Conservation (phyloP, 768 basidiomycete species). For the Termitomyces sp. region DNA sequence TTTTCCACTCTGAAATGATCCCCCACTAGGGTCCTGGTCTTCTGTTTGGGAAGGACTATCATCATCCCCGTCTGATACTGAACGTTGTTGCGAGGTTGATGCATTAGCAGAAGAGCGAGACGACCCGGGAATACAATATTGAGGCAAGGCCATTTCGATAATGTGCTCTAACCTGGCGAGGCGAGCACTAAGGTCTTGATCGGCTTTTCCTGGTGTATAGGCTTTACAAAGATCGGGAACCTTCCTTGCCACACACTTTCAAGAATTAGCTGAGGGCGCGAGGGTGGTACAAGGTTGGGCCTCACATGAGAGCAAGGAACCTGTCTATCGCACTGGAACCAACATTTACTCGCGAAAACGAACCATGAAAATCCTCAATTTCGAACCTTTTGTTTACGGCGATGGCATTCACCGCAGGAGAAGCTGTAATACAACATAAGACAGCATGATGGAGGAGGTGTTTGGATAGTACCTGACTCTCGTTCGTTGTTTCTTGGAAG, state of each 20-base stretch:
- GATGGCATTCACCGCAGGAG: slow-evolving; percentile 86
- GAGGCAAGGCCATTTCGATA: slow-evolving; percentile 75
- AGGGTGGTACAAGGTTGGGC: slow-evolving; percentile 15
- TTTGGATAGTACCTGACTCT: slow-evolving; percentile 62
- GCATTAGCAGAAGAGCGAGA: slow-evolving; percentile 31
- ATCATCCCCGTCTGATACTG: slow-evolving; percentile 58
- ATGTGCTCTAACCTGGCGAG: slow-evolving; percentile 79
- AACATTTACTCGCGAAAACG: slow-evolving; percentile 16
- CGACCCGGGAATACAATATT: slow-evolving; percentile 53
- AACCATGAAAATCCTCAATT: slow-evolving; percentile 4
- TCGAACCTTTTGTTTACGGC: slow-evolving; percentile 80
- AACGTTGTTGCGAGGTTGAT: slow-evolving; percentile 38
- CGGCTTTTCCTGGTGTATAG: slow-evolving; percentile 84
- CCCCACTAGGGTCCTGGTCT: slow-evolving; percentile 73
- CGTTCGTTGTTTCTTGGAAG: slow-evolving; percentile 68
- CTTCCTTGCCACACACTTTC: slow-evolving; percentile 78
- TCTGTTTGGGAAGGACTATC: slow-evolving; percentile 72
- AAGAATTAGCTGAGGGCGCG: slow-evolving; percentile 16
- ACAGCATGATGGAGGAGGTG: slow-evolving; percentile 1
- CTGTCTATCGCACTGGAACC: slow-evolving; percentile 76
- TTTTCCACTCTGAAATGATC: slow-evolving; percentile 78
- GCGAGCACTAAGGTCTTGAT: slow-evolving; percentile 76
- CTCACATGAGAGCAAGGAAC: slow-evolving; percentile 81
- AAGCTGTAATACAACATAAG: slow-evolving; percentile 46
- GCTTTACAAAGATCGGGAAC: slow-evolving; percentile 87